Base-by-base conservation (phyloP, 1,139 yeast genomes). In the Suhomyces ambrosiae region DNA sequence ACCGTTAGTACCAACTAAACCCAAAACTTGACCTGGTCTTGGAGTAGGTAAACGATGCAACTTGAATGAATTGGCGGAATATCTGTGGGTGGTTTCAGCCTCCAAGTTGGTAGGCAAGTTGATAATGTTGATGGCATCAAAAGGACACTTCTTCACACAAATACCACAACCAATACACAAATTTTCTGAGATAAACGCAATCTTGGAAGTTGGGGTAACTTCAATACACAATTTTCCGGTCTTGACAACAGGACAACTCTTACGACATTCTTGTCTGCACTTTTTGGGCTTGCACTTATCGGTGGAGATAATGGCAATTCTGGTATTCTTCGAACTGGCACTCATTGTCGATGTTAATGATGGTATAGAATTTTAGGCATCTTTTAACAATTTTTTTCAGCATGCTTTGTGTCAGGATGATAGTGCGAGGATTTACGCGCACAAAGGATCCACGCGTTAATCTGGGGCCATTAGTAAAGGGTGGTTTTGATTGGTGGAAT, bases 81-180 rank as follows among this genome's bases (percentile, higher is more conserved):
- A 92, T 74, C 98, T 82, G 65, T 92, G 97, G 27, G 97, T 89
- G 41, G 92, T 94, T 65, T 92, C 92, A 37, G 75, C 71, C 36
- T 90, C 97, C 63, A 92, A 76, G 63, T 92, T 89, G 27, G 98
- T 92, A 48, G 98, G 98, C 63, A 92, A 75, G 60, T 92, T 92
- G 71, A 92, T 92, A 61, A 92, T 90, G 59, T 80, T 85, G 55
- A 92, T 90, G 50, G 98, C 98, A 56, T 90, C 96, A 60, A 92
- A 92, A 19, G 98, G 98, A 69, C 98, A 92, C 63, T 89, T 92
- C 66, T 92, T 92, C 35, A 89, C 96, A 76, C 98, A 92, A 56
- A 92, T 92, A 89, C 98, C 98, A 74, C 98, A 92, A 62, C 98
- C 98, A 57, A 92, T 92, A 78, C 98, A 92, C 60, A 92, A 74